Evolutionary conservation across 768 basidiomycete species (phyloP), one percentile per base, ranked within the genome.

Genomic region (Saitozyma podzolica): DNA sequence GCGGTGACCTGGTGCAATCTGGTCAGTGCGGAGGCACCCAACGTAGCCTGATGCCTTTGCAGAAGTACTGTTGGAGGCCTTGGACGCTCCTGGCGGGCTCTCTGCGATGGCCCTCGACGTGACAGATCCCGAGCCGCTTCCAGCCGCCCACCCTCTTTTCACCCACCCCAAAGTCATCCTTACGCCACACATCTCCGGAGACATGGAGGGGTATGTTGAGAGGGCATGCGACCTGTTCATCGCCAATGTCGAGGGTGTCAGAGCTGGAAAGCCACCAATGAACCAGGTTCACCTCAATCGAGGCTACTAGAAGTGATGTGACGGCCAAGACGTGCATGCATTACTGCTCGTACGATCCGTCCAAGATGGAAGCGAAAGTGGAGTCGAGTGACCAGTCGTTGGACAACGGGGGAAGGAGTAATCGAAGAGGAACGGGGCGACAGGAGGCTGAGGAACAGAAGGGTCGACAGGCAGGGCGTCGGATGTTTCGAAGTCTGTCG

Each of bases 121-220:
- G 1, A 81, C 80, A 1, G 71, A 77, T 37, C 80, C 81, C 9
- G 81, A 82, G 63, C 81, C 81, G 0, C 72, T 82, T 6, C 74
- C 80, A 0, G 56, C 66, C 14, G 48, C 60, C 20, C 80, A 81
- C 66, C 69, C 74, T 2, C 66, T 82, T 10, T 81, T 63, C 65
- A 66, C 76, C 9, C 79, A 80, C 40, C 74, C 75, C 0, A 66
- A 70, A 56, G 72, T 69, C 8, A 78, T 80, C 47, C 66, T 82
- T 57, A 82, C 81, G 0, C 80, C 80, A 0, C 81, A 82, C 60
- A 74, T 73, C 20, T 65, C 69, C 1, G 80, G 79, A 6, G 67
- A 73, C 37, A 70, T 77, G 14, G 71, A 66, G 19, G 63, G 64
- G 14, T 80, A 81, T 57, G 64, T 70, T 19, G 73, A 75, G 19